Evolutionary conservation across 108 stramenopile genomes (phyloP).

Genomic region (Stephanodiscus triporus): DNA sequence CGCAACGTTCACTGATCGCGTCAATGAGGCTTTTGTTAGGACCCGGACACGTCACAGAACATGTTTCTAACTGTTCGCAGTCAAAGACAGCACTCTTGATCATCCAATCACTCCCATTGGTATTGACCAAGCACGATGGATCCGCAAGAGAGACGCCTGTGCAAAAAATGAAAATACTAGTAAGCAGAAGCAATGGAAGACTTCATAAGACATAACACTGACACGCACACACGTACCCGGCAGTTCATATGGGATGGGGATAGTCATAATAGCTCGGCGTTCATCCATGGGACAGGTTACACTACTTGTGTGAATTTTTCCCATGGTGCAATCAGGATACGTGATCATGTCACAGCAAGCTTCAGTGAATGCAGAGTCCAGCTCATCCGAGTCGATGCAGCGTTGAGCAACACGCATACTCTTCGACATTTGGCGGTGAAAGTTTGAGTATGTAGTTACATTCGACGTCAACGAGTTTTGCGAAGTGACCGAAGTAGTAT

Average conservation of each 20-base stretch:
- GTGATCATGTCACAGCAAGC: slow-evolving; percentile 48
- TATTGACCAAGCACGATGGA: slow-evolving; percentile 30
- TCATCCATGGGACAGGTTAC: slow-evolving; percentile 51
- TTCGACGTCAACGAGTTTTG: slow-evolving; percentile 47
- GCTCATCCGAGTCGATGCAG: slow-evolving; percentile 37
- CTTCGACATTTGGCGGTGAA: slow-evolving; percentile 32
- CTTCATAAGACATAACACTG: background rate
- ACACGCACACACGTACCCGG: slow-evolving; percentile 27
- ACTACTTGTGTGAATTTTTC: background rate
- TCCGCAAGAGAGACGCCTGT: slow-evolving; percentile 23
- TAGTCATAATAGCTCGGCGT: slow-evolving; percentile 21
- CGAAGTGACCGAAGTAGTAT: slow-evolving; percentile 29
- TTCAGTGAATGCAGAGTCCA: slow-evolving; percentile 35
- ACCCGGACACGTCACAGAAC: slow-evolving; percentile 47
- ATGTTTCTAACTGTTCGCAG: slow-evolving; percentile 42
- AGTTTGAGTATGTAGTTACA: slow-evolving; percentile 38
- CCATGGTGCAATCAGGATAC: slow-evolving; percentile 32
- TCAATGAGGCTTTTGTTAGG: slow-evolving; percentile 39
- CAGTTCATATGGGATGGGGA: slow-evolving; percentile 38
- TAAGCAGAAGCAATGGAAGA: background rate
- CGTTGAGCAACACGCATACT: slow-evolving; percentile 37
- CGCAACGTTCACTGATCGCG: slow-evolving; percentile 29
- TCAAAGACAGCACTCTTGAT: slow-evolving; percentile 45
- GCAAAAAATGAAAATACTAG: background rate
- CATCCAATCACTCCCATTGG: slow-evolving; percentile 39